Percentiles rank a stretch among this genome's conserved stretches.
Evolutionary conservation across 805 yeast genomes (phyloP).

Genomic region (Candida ipomoeae): DNA sequence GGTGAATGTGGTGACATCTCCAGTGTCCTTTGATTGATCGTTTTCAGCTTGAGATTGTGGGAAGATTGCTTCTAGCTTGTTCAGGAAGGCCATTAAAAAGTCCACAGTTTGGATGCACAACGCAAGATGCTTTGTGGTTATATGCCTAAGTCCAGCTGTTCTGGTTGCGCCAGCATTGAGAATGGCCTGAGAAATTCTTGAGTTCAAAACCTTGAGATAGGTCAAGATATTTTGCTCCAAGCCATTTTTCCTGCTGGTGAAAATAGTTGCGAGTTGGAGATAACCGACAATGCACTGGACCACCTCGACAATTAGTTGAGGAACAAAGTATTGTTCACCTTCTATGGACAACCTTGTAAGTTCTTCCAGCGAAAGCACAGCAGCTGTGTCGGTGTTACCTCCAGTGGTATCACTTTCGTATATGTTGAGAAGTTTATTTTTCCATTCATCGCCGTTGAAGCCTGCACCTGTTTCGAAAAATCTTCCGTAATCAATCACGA

Average conservation of each 20-base stretch:
- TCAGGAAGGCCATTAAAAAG: constrained; percentile 36
- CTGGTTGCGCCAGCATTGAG: constrained; percentile 73
- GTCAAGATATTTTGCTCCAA: constrained; percentile 47
- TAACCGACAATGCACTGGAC: constrained; percentile 44
- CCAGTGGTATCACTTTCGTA: constrained; percentile 9
- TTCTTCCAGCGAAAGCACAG: background rate
- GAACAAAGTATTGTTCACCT: constrained; percentile 26
- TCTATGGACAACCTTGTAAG: constrained; percentile 13
- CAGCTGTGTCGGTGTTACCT: background rate
- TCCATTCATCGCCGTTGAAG: constrained; percentile 28
- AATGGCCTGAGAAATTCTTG: constrained; percentile 55
- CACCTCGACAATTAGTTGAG: constrained; percentile 23
- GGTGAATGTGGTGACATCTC: constrained; percentile 28
- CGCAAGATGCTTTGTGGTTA: constrained; percentile 68
- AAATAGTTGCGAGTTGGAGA: constrained; percentile 50
- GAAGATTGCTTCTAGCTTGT: constrained; percentile 23
- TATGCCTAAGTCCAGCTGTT: constrained; percentile 69
- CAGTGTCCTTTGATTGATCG: constrained; percentile 3
- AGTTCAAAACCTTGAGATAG: constrained; percentile 43
- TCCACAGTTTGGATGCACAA: constrained; percentile 64
- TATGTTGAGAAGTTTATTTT: constrained; percentile 21
- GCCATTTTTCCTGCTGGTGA: constrained; percentile 42
- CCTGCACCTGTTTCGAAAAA: constrained; percentile 21
- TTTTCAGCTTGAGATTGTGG: background rate
- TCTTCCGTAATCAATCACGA: constrained; percentile 23